Evolutionary conservation across 768 basidiomycete genomes (phyloP).

Genomic region (Lepiota venenata): DNA sequence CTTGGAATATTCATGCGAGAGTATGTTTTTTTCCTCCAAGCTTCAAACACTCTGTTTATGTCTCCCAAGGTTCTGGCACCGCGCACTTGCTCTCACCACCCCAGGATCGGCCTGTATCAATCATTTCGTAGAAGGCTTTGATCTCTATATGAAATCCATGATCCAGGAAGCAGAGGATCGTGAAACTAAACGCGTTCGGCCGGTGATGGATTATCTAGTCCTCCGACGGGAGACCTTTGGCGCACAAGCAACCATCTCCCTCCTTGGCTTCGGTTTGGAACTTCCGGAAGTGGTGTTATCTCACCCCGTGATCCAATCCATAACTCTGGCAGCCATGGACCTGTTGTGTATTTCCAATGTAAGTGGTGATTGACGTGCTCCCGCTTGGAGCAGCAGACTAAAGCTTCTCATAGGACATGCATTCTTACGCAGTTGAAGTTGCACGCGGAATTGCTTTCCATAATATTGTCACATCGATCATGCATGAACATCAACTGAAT

Average conservation of each 20-base stretch:
- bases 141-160: constrained; percentile 17
- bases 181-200: constrained; percentile 5
- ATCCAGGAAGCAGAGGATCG: constrained; percentile 17
- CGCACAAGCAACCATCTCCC: constrained; percentile 12
- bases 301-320: constrained; percentile 15
- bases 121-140: constrained; percentile 17
- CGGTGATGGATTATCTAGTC: constrained; percentile 15
- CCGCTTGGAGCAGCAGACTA: background rate
- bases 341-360: constrained; percentile 18
- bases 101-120: constrained; percentile 9
- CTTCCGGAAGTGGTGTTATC: constrained; percentile 19
- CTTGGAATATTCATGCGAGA: background rate
- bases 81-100: constrained; percentile 9
- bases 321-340: constrained; percentile 14
- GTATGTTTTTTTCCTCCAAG: background rate
- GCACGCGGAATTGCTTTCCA: constrained; percentile 16
- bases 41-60: background rate
- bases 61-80: constrained; percentile 16
- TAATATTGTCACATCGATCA: constrained; percentile 20
- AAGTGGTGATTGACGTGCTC: background rate
- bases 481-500: constrained; percentile 14
- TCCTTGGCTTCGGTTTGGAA: constrained; percentile 19
- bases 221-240: constrained; percentile 18
- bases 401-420: constrained; percentile 15
- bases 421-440: constrained; percentile 19